Percentiles rank a stretch among this genome's conserved stretches.
These are phyloP conservation scores for Geranium incanum DNA, from an alignment of 441 rosid species.

Conservation along the genomic window DNA sequence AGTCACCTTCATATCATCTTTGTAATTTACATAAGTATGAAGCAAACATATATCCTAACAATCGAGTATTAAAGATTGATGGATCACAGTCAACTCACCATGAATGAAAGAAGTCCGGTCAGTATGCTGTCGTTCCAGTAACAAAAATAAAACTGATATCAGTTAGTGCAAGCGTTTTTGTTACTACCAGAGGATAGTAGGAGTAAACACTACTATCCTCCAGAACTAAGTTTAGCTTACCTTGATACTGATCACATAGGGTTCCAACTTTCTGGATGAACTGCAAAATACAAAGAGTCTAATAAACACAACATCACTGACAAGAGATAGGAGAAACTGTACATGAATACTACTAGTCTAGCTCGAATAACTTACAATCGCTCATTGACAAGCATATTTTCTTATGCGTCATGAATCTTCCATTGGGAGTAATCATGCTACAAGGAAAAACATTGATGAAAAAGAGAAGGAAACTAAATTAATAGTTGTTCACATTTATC, in stretches of 20 bases:
- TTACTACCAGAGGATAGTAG: not conserved
- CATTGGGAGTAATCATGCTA: constrained; percentile 97
- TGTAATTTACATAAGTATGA: too few species aligned
- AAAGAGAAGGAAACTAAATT: not conserved
- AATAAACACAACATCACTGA: not conserved
- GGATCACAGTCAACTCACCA: constrained; percentile 50
- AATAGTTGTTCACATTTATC: too few species aligned
- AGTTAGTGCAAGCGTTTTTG: constrained; percentile 6
- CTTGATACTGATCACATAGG: constrained; percentile 99
- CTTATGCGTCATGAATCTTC: constrained; percentile 91
- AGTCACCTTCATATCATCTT: too few species aligned
- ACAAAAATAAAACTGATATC: constrained; percentile 12
- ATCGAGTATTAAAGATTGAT: not conserved
- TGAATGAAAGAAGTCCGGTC: constrained; percentile 95
- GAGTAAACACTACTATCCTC: too few species aligned
- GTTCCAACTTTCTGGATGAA: constrained; percentile 99
- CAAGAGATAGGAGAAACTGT: not conserved
- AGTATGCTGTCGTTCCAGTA: constrained; percentile 64
- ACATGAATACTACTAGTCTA: not conserved
- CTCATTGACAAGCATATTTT: constrained; percentile 98
- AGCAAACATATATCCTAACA: too few species aligned
- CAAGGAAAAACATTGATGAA: constrained; percentile 14
- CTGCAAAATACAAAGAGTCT: constrained; percentile 30
- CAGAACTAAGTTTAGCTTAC: constrained; percentile 30
- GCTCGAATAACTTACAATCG: constrained; percentile 57